Evolutionary conservation across 805 yeast genomes (phyloP), one percentile per base, ranked within the genome.

Genomic region (Starmerella bacillaris): DNA sequence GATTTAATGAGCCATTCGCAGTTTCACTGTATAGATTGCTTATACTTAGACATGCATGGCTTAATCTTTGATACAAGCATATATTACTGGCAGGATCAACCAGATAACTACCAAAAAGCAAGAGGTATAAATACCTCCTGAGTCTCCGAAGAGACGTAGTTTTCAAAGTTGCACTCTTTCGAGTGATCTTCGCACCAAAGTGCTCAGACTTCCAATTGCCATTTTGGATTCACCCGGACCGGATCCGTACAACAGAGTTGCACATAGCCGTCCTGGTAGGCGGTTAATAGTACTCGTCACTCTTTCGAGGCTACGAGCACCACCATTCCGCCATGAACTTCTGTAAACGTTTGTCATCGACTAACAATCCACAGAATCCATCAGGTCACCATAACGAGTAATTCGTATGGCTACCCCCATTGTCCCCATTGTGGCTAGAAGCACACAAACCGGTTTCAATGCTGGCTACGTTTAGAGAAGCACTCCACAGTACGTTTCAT

Each of bases 81-180:
- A 61, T 58, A 60, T 63, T 61, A 60, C 64, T 60, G 64, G 64
- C 63, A 60, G 64, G 64, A 61, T 60, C 64, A 60, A 60, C 64
- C 63, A 59, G 63, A 56, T 59, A 60, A 59, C 55, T 51, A 46
- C 20, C 32, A 22, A 20, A 16, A 14, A 15, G 12, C 2, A 30
- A 26, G n/a, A n/a, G n/a, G n/a, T n/a, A 30, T 26, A 16, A 22
- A 20, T 15, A 19, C 14, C 12, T 27, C 5, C 14, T 20, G 14
- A 11, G 24, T 24, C 18, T 26, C 43, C 28, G 24, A 20, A 35
- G 34, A 33, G 40, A 32, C 41, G 35, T 40, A 38, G 38, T 30
- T 30, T n/a, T 27, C 22, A 20, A 18, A 35, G 26, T 22, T 22
- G 26, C 26, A 22, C 26, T 22, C 26, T 22, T 22, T 22, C 14